Base-by-base conservation (phyloP, 805 yeast genomes). In the Candida nitratophila region DNA sequence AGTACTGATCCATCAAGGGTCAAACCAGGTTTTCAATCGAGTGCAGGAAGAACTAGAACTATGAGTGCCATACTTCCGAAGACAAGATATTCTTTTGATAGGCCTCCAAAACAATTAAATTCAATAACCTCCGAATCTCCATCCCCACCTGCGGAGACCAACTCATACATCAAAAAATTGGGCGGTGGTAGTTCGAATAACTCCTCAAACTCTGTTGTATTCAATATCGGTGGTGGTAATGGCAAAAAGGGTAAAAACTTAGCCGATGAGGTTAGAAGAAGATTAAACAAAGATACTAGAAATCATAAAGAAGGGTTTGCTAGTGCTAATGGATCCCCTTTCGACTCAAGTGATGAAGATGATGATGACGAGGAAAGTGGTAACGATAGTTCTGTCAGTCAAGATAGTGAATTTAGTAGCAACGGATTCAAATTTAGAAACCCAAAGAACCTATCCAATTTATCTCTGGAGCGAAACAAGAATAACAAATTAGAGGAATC, bases 11-110 rank as follows among this genome's bases (percentile, higher is more conserved):
- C 84, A 2, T 57, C 74, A 21, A 70, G 64, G 51, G 65, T 71
- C 2, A 58, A 59, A 30, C 63, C 60, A 44, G 55, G 60, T 37
- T 64, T 75, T 16, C 65, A 62, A 46, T 32, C 26, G 15, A 17
- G 17, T 22, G 64, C 71, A 35, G 77, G 74, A 24, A 64, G 84
- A 44, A 70, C 75, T 2, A 66, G 89, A 52, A 81, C 88, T 0
- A 68, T 75, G 69, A 56, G 63, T 36, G 63, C 64, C 33, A 71
- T 60, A n/a, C 38, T 57, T 29, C 61, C 64, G 6, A 53, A 50
- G 37, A 44, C 37, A 39, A 37, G 52, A 26, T 46, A 40, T 34
- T 20, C 47, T 44, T 50, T 41, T 26, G 35, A 26, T 30, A 16
- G 20, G 14, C 16, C 17, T 5, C 6, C 17, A 24, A 16, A 36